Conservation (phyloP, 2,329 filamentous ascomycete genomes). For the Nigrospora oryzae region DNA sequence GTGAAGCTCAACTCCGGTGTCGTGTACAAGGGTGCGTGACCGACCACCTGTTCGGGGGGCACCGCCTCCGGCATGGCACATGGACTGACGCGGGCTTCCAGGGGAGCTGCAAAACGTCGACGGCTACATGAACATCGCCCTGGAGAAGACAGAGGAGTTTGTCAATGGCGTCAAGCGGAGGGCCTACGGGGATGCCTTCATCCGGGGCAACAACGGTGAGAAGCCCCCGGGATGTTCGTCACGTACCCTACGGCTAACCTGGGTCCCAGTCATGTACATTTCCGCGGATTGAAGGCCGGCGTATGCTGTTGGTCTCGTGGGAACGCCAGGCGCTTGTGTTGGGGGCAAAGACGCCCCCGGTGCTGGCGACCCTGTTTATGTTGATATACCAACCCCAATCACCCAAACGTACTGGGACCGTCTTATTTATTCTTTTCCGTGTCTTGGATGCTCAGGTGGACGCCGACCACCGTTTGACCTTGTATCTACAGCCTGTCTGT, state of each 20-base stretch:
- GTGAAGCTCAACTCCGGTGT: constrained; percentile 99
- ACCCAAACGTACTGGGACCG: no score
- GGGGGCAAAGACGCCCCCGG: no score
- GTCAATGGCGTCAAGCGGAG: constrained; percentile 77
- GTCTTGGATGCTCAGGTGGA: background rate
- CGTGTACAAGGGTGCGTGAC: constrained; percentile 76
- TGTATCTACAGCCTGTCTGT: constrained; percentile 34
- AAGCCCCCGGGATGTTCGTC: constrained; percentile 5
- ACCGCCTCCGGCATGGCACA: no score
- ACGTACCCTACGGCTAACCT: constrained; percentile 3
- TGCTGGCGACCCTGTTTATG: no score
- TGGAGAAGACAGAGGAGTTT: constrained; percentile 91
- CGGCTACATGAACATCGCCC: constrained; percentile 98
- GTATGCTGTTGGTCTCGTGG: no score
- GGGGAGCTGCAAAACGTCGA: constrained; percentile 95
- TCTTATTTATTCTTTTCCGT: background rate
- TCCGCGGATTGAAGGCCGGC: constrained; percentile 39
- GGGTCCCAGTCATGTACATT: constrained; percentile 56
- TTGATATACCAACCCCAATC: no score
- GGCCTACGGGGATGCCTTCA: constrained; percentile 89
- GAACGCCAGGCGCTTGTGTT: no score
- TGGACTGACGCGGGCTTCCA: constrained; percentile 24
- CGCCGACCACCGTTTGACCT: background rate
- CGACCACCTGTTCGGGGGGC: no score
- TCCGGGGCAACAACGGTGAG: constrained; percentile 89